Base-by-base conservation (phyloP, 345 rosid genomes). In the Gossypium sturtianum region DNA sequence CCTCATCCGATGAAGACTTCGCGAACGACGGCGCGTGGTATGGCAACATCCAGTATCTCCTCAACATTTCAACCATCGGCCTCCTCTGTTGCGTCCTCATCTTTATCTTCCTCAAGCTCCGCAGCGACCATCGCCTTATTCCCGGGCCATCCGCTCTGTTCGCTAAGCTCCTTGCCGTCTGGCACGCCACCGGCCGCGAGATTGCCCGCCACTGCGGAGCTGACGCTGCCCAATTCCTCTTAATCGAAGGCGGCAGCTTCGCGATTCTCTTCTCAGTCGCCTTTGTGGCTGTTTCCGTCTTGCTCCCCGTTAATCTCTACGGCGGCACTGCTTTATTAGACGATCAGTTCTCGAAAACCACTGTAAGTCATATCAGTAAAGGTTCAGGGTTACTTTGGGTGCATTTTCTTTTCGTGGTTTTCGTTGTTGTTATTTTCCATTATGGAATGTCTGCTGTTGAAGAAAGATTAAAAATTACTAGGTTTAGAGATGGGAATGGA, bases 151-250 rank as follows among this genome's bases (percentile, higher is more conserved):
- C 89, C 6, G 97, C 91, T 13, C 81, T 95, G 19, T 79, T 75
- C 48, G 27, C 94, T 47, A 93, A 95, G 86, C 98, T 93, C 64
- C 97, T 93, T 23, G 91, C 99, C 38, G 93, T 90, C n/a, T 93
- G 99, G 99, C 91, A 90, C 74, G 98, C 98, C 71, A 89, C 97
- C 16, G 83, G 89, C 58, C 85, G 87, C 9, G 98, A 94, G 88
- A 92, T 94, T 70, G 94, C 91, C 17, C 87, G 87, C 17, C 98
- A 92, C 77, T 92, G 98, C 48, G 98, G 98, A 9, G 98, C 98
- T 19, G 98, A 94, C 75, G 93, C 98, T 1, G 96, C 98, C 13
- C 98, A 92, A 66, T 94, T 87, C 72, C 93, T 94, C 10, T 82
- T 93, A 27, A 91, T 94, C 34, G 98, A 93, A 84, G 97, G 98